Base-by-base conservation (phyloP, 2,329 filamentous ascomycete genomes). In the Botryotinia globosa region DNA sequence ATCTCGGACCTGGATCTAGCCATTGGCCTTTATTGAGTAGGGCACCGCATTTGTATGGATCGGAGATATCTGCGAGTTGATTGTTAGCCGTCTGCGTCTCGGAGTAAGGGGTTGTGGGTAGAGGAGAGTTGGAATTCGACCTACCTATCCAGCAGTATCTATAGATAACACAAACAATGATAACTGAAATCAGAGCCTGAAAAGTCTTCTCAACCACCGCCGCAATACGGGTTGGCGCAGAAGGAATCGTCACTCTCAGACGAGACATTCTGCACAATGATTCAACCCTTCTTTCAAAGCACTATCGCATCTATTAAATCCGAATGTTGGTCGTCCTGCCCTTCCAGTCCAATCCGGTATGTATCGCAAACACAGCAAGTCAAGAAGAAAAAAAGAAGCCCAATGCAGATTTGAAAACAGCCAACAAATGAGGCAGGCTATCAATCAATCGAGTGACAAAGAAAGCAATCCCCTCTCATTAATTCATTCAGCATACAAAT, bases 21-120 rank as follows among this genome's bases (percentile, higher is more conserved):
- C 88, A 90, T 75, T 82, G 81, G 45, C 88, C 88, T 75, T 84
- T 80, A 56, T 83, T 83, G 9, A 87, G 80, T 44, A 89, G 81
- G 7, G 85, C 84, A 29, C 80, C 79, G 78, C 88, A 90, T 80
- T 87, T 86, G 77, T 85, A 85, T 0, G 86, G 85, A 74, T 89
- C 87, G 39, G 74, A 62, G 42, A 73, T 72, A 73, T 80, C 79
- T 80, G 71, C 74, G 22, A 42, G 29, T 66, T 44, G 34, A 3
- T 12, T 2, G 14, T 71, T 66, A 71, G 61, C 44, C 29, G 20
- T 42, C 29, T 18, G 51, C 20, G 20, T 66, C 25, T 45, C 18
- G 14, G 8, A 29, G 6, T 29, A 14, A 45, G 8, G 20, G 37
- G 59, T 9, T 39, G 59, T 39, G 34, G 4, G 16, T 1, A 10